These are phyloP conservation scores for Cyberlindnera euphorbiae DNA, from an alignment of 805 yeast genomes.

Conservation along the genomic window DNA sequence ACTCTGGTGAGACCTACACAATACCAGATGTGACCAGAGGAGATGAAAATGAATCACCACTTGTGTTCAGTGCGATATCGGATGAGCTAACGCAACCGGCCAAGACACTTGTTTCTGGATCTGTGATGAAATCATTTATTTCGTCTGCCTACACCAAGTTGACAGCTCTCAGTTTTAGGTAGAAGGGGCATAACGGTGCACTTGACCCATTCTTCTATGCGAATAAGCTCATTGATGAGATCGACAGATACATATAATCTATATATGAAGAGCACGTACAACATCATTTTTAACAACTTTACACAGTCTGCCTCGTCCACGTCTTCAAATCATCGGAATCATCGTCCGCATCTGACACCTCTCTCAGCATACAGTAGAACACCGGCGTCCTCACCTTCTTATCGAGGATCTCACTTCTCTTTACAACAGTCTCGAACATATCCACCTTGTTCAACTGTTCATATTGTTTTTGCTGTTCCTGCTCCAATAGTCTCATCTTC, in stretches of 20 bases:
- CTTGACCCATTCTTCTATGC: slow-evolving; percentile 5
- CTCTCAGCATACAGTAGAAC: slow-evolving; percentile 18
- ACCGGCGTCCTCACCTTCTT: slow-evolving; percentile 20
- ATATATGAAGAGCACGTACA: background rate
- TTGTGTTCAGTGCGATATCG: background rate
- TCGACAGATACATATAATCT: slow-evolving; percentile 2
- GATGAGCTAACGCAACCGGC: background rate
- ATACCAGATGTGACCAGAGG: background rate
- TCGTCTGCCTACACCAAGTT: too few species aligned
- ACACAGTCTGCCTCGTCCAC: slow-evolving; percentile 19
- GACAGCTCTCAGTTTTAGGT: too few species aligned
- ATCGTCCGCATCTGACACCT: background rate
- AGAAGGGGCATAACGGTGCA: too few species aligned
- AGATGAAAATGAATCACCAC: slow-evolving; percentile 4
- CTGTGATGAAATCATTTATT: too few species aligned
- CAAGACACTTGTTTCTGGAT: too few species aligned
- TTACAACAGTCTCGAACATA: slow-evolving; percentile 13
- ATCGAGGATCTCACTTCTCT: slow-evolving; percentile 19
- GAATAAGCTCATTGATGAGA: slow-evolving; percentile 13
- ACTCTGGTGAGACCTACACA: slow-evolving; percentile 12
- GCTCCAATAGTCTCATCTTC: slow-evolving; percentile 14
- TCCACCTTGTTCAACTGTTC: slow-evolving; percentile 24
- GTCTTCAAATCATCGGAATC: slow-evolving; percentile 9
- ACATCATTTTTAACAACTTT: background rate
- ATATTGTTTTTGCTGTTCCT: slow-evolving; percentile 1